phyloP scores from a whole-genome alignment of 176 grass and related monocot genomes.

The Thinopyrum elongatum region DNA sequence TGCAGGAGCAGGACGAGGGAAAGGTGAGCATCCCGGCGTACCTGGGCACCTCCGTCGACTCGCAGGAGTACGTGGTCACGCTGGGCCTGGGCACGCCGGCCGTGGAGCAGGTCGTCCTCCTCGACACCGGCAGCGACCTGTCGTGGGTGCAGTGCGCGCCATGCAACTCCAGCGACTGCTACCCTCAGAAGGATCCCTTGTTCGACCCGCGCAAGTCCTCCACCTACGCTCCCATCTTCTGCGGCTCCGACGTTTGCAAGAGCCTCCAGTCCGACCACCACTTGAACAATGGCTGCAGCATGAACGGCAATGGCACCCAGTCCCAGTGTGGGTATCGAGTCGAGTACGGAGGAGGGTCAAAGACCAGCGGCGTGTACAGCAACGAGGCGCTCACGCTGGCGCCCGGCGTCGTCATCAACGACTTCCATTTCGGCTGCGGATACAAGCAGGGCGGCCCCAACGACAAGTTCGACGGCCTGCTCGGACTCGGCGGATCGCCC shows the following conservation, averaged over 20 bases:
- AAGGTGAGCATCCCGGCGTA: neutral
- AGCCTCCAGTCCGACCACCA: neutral
- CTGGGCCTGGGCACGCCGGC: conserved; percentile 18
- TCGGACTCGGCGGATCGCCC: conserved; percentile 49
- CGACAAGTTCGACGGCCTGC: conserved; percentile 50
- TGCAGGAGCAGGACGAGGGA: neutral
- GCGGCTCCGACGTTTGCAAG: neutral
- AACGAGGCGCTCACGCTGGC: conserved; percentile 50
- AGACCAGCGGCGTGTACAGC: conserved; percentile 42
- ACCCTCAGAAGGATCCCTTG: conserved; percentile 34
- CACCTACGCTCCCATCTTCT: neutral
- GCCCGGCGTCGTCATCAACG: neutral
- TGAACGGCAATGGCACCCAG: no score
- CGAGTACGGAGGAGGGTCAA: neutral
- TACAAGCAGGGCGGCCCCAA: conserved; percentile 20
- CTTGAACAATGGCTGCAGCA: neutral
- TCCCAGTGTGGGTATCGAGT: neutral
- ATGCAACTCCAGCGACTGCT: conserved; percentile 31
- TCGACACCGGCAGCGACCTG: conserved; percentile 87
- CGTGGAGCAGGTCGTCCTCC: neutral
- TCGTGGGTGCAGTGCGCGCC: conserved; percentile 92
- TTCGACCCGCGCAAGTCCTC: conserved; percentile 13
- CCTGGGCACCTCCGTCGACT: neutral
- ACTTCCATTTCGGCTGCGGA: conserved; percentile 65
- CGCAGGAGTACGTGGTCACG: conserved; percentile 12